Percentiles rank a stretch among this genome's conserved stretches.
Evolutionary conservation across 2,329 filamentous ascomycete genomes (phyloP).

Genomic region (Aspergillus ochraceoroseus): DNA sequence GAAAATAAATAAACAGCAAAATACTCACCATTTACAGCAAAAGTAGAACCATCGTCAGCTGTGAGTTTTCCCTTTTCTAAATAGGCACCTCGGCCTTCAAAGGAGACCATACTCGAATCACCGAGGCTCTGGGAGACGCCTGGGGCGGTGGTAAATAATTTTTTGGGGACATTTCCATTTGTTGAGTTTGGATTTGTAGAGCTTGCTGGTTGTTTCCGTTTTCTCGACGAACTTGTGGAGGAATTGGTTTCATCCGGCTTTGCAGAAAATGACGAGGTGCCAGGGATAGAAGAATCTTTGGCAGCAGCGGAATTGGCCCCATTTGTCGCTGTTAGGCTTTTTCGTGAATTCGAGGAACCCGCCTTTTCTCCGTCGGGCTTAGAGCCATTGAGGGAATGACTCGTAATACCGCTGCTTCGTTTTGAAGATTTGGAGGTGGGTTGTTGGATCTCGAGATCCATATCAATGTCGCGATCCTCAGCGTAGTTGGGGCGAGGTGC

Average conservation of each 20-base stretch:
- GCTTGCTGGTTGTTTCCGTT: slow-evolving; percentile 69
- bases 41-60: slow-evolving; percentile 82
- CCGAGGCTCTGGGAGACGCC: slow-evolving; percentile 30
- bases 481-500: slow-evolving; percentile 88
- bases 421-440: slow-evolving; percentile 33
- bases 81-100: slow-evolving; percentile 64
- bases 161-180: slow-evolving; percentile 32
- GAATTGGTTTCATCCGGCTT: slow-evolving; percentile 43
- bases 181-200: slow-evolving; percentile 34
- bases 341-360: slow-evolving; percentile 39
- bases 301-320: slow-evolving; percentile 26
- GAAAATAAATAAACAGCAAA: slow-evolving; percentile 17
- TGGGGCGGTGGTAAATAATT: slow-evolving; percentile 36
- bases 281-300: slow-evolving; percentile 52
- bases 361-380: slow-evolving; percentile 39
- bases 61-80: slow-evolving; percentile 72
- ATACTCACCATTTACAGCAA: slow-evolving; percentile 76
- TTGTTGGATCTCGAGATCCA: slow-evolving; percentile 67
- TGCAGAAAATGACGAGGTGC: slow-evolving; percentile 56
- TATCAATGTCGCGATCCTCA: slow-evolving; percentile 84
- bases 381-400: slow-evolving; percentile 30
- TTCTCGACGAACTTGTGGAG: slow-evolving; percentile 59
- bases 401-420: slow-evolving; percentile 26
- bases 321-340: slow-evolving; percentile 37
- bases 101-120: slow-evolving; percentile 83